Percentiles rank a stretch among this genome's conserved stretches.
phyloP scores from a whole-genome alignment of 2,329 filamentous ascomycete genomes.

The Madurella fahalii region DNA sequence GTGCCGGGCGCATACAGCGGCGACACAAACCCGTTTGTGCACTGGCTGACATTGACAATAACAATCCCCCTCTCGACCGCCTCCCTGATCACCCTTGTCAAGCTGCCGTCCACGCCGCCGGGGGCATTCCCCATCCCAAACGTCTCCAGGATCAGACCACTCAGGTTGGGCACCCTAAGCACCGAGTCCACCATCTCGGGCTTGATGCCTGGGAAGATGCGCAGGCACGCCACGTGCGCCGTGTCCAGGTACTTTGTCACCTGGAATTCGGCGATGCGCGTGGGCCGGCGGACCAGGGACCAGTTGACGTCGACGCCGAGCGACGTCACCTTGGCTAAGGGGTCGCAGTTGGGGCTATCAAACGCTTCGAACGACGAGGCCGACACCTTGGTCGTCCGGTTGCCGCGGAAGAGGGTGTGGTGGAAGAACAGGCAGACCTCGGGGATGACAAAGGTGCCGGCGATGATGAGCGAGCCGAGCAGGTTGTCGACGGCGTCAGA shows the following conservation, averaged over 20 bases:
- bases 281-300: slow-evolving; percentile 71
- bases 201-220: slow-evolving; percentile 88
- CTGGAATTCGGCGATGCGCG: slow-evolving; percentile 66
- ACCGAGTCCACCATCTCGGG: slow-evolving; percentile 91
- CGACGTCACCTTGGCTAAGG: slow-evolving; percentile 76
- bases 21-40: slow-evolving; percentile 70
- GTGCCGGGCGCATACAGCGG: slow-evolving; percentile 75
- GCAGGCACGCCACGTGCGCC: slow-evolving; percentile 82
- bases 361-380: slow-evolving; percentile 85
- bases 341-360: slow-evolving; percentile 78
- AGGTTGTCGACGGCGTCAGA: slow-evolving; percentile 90
- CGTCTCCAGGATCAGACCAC: slow-evolving; percentile 81
- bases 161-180: slow-evolving; percentile 68
- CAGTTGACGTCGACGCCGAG: slow-evolving; percentile 78
- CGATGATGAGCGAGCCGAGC: slow-evolving; percentile 81
- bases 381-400: slow-evolving; percentile 82
- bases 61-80: slow-evolving; percentile 78
- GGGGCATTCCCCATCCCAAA: slow-evolving; percentile 93
- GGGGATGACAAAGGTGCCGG: slow-evolving; percentile 86
- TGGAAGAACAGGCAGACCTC: slow-evolving; percentile 95
- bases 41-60: slow-evolving; percentile 90
- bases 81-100: slow-evolving; percentile 71
- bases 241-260: slow-evolving; percentile 75
- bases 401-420: slow-evolving; percentile 83
- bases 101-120: slow-evolving; percentile 70